These are phyloP conservation scores for Nitzschia inconspicua DNA, from an alignment of 108 stramenopile genomes.

Conservation along the genomic window DNA sequence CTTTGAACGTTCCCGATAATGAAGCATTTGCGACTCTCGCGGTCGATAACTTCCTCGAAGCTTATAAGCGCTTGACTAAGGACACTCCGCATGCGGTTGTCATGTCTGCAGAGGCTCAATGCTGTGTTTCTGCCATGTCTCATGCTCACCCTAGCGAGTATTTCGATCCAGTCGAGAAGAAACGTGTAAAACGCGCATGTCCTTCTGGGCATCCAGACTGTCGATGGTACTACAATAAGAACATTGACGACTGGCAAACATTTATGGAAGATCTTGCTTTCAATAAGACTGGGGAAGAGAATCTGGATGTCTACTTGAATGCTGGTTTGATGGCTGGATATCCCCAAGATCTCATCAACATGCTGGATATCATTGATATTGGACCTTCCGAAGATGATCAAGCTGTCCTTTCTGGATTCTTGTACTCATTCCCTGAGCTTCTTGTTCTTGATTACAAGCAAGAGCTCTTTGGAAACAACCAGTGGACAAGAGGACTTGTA, in stretches of 20 bases:
- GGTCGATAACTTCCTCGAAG: neutral
- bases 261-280: neutral
- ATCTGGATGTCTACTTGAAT: slow-evolving; percentile 1
- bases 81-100: slow-evolving; percentile 4
- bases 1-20: slow-evolving; percentile 4
- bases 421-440: slow-evolving; percentile 5
- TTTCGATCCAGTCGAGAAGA: slow-evolving; percentile 1
- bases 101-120: slow-evolving; percentile 13
- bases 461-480: slow-evolving; percentile 18
- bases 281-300: slow-evolving; percentile 2
- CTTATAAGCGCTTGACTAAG: neutral
- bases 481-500: slow-evolving; percentile 12
- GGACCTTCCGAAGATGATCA: slow-evolving; percentile 15
- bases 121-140: slow-evolving; percentile 17
- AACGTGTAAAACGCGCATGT: slow-evolving; percentile 2
- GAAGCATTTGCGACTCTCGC: neutral
- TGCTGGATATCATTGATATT: slow-evolving; percentile 5
- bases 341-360: slow-evolving; percentile 7
- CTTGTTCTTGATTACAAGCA: slow-evolving; percentile 15
- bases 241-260: neutral
- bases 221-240: neutral
- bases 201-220: neutral
- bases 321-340: slow-evolving; percentile 14
- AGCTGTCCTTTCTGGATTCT: slow-evolving; percentile 13
- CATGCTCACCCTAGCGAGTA: slow-evolving; percentile 9